These are phyloP conservation scores for Ceriops decandra DNA, from an alignment of 345 rosid species.

Conservation along the genomic window DNA sequence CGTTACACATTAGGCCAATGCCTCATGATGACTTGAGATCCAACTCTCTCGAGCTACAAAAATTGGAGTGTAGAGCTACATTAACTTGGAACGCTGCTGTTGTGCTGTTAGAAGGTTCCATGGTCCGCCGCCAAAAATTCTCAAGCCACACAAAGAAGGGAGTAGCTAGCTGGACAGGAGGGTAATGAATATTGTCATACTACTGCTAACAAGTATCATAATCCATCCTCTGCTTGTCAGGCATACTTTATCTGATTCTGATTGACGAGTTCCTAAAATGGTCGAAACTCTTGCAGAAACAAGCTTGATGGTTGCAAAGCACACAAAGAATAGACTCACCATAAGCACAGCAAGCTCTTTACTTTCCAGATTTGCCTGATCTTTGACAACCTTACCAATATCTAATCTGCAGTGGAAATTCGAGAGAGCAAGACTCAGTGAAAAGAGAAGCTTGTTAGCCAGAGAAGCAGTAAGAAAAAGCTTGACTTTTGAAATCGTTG, in stretches of 20 bases:
- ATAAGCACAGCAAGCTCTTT: constrained; percentile 66
- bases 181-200: constrained; percentile 67
- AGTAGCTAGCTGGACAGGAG: constrained; percentile 51
- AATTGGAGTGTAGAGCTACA: constrained; percentile 36
- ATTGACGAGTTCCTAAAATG: constrained; percentile 28
- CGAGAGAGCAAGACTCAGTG: not conserved
- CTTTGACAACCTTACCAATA: constrained; percentile 49
- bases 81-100: constrained; percentile 44
- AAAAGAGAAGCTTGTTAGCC: not conserved
- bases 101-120: constrained; percentile 60
- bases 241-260: constrained; percentile 33
- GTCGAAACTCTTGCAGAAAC: constrained; percentile 40
- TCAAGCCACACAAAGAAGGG: not conserved
- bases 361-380: constrained; percentile 55
- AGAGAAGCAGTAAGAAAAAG: not conserved
- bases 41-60: constrained; percentile 11
- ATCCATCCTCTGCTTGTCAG: constrained; percentile 62
- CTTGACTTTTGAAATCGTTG: too few relatives aligned
- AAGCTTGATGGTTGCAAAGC: constrained; percentile 57
- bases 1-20: constrained; percentile 1
- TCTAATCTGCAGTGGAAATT: constrained; percentile 43
- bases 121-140: constrained; percentile 31
- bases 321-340: constrained; percentile 58
- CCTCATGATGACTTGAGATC: not conserved
- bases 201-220: constrained; percentile 75